A percentile compares a stretch with the other conserved stretches of the same genome.
These are phyloP conservation scores for Peronospora tabacina DNA, from an alignment of 352 stramenopile species.

Conservation along the genomic window DNA sequence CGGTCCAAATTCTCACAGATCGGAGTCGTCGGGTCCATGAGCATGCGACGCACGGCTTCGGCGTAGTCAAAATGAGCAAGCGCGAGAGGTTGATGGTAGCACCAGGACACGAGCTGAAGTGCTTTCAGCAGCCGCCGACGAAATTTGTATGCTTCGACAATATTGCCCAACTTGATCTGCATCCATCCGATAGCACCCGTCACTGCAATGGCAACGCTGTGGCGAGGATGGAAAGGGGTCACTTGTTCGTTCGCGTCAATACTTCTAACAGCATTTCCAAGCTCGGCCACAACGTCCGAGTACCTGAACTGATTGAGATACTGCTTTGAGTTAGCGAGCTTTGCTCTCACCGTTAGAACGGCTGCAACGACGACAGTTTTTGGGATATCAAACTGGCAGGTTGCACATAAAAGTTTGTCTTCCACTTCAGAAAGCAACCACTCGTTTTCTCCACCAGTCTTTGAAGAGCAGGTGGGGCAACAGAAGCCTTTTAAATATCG, in stretches of 20 bases:
- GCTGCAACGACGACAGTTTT: slow-evolving; percentile 11
- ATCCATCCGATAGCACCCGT: slow-evolving; percentile 32
- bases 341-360: slow-evolving; percentile 6
- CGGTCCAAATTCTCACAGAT: slow-evolving; percentile 17
- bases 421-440: slow-evolving; percentile 19
- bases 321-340: slow-evolving; percentile 26
- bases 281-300: slow-evolving; percentile 18
- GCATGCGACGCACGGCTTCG: slow-evolving; percentile 26
- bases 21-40: slow-evolving; percentile 13
- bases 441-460: slow-evolving; percentile 7
- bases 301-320: slow-evolving; percentile 28
- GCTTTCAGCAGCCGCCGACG: slow-evolving; percentile 22
- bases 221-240: slow-evolving; percentile 29
- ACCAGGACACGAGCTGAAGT: slow-evolving; percentile 24
- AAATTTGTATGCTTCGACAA: slow-evolving; percentile 25
- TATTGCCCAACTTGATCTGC: slow-evolving; percentile 33
- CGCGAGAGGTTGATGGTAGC: slow-evolving; percentile 30
- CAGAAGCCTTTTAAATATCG: slow-evolving; percentile 29
- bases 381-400: slow-evolving; percentile 22
- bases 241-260: slow-evolving; percentile 21
- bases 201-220: slow-evolving; percentile 29
- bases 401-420: slow-evolving; percentile 22
- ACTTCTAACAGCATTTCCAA: slow-evolving; percentile 14
- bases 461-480: slow-evolving; percentile 27
- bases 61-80: slow-evolving; percentile 38